Base-by-base conservation (phyloP, 2,329 filamentous ascomycete species). In the Diaporthe helianthi region DNA sequence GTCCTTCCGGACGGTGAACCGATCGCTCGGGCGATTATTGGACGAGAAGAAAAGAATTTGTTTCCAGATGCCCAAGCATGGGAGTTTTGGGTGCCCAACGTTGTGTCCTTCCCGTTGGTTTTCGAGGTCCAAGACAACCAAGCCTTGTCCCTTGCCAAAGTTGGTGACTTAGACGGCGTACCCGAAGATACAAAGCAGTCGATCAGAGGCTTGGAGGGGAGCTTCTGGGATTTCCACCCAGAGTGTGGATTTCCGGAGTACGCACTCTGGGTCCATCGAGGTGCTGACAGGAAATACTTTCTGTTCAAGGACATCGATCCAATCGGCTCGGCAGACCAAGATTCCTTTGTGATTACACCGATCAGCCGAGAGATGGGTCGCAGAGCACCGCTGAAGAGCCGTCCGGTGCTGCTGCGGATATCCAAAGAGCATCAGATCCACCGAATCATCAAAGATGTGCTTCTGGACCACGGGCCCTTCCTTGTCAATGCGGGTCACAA, bases 241-340 rank as follows among this genome's bases (percentile, higher is more conserved):
- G 38, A 75, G 10, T 80, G 79, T 49, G 78, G 77, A n/a, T 73
- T 74, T 1, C 74, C 79, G 0, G 77, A 78, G 65, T 52, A 74
- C 9, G 76, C 74, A 22, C 72, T 80, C 0, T 75, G 76, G 52
- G 69, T 73, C 17, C 22, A n/a, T 13, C 9, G 65, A 0, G 29
- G 49, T 5, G 8, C 8, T 26, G 0, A 47, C 44, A 36, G 26
- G 31, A 71, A 69, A 2, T 55, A 76, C 1, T 79, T 73, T 41
- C 72, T 76, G 38, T 81, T 78, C 75, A 79, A 78, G 54, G 78
- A 77, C n/a, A 69, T 73, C 7, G 69, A 71, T 3, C 74, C 65
- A 15, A 73, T 73, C 2, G 71, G 72, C 2, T n/a, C 36, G 6
- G 65, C 74, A 3, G 49, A 73, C 6, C 36, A 74, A 6, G 79